Evolutionary conservation across 495 filamentous ascomycete species (phyloP).

Genomic region (Tricharina praecox): DNA sequence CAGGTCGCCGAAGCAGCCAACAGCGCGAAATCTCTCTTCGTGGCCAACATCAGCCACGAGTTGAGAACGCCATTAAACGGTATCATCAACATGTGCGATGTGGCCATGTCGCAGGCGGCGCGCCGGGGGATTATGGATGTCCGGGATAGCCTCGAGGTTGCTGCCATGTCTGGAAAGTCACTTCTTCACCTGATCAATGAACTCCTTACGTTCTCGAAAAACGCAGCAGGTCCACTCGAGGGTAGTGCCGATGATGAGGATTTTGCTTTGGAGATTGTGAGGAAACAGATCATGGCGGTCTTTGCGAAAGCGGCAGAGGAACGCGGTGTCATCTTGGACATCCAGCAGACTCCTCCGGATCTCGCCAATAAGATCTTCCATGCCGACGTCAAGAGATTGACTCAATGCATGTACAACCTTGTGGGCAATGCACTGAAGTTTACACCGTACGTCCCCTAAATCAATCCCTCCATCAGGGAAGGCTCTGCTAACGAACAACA

Average conservation of each 20-base stretch:
- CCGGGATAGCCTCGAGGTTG: slow-evolving; percentile 63
- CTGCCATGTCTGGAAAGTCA: slow-evolving; percentile 82
- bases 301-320: slow-evolving; percentile 81
- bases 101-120: slow-evolving; percentile 81
- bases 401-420: slow-evolving; percentile 83
- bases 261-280: slow-evolving; percentile 63
- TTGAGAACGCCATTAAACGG: slow-evolving; percentile 85
- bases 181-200: slow-evolving; percentile 79
- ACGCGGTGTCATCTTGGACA: slow-evolving; percentile 49
- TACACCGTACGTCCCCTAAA: slow-evolving; percentile 41
- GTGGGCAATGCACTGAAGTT: slow-evolving; percentile 90
- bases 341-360: slow-evolving; percentile 46
- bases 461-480: too few relatives aligned
- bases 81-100: slow-evolving; percentile 81
- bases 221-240: slow-evolving; percentile 66
- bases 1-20: slow-evolving; percentile 82
- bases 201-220: slow-evolving; percentile 79
- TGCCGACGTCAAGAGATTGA: slow-evolving; percentile 75
- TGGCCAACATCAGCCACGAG: slow-evolving; percentile 91
- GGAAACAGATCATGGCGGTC: slow-evolving; percentile 61
- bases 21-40: slow-evolving; percentile 87
- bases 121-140: slow-evolving; percentile 38
- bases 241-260: slow-evolving; percentile 57
- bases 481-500: slow-evolving; percentile 11
- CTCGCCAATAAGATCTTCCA: slow-evolving; percentile 37